Evolutionary conservation across 306 rosid genomes (phyloP), one percentile per base, ranked within the genome.

Genomic region (Rosa lucieae): DNA sequence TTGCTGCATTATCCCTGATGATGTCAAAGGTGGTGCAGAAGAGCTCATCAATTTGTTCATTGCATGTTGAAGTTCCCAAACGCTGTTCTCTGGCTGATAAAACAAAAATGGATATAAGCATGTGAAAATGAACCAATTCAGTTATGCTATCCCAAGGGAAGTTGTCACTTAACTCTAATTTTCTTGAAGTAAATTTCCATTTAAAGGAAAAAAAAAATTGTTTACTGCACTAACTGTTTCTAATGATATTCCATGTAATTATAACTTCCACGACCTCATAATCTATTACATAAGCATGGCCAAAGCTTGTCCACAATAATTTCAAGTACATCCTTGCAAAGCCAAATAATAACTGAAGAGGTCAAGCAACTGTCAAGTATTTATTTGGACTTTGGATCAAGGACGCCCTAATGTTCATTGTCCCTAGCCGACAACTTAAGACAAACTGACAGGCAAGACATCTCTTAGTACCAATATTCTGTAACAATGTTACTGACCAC

Each of bases 21-120:
- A 82, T 79, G 78, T 82, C 68, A 42, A 88, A 88, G 78, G 89
- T 88, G 74, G 78, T 84, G 82, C 65, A 80, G 75, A 88, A 88
- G 59, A 88, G 84, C 78, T 84, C 89, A 77, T 88, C 89, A 35
- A 82, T 76, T 78, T 84, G 88, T 59, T 88, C 88, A 77, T 56
- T 74, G 67, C 76, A 17, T 59, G 82, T 53, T 79, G 73, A 53
- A 67, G 74, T 74, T 39, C 67, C 82, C 10, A 21, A 76, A 79
- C 75, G 77, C 68, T 77, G 77, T 75, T 78, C 79, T 73, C 72
- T 42, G 63, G 56, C 92, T 88, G 81, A n/a, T 32, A 65, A 68
- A 61, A 70, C 53, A 70, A 77, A 78, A 40, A 68, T 53, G 66
- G 66, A 10, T 55, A 43, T 82, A 72, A 67, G 70, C 29, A 35